Conservation (phyloP, 2,329 filamentous ascomycete species). For the Hymenoscyphus fructigenus region DNA sequence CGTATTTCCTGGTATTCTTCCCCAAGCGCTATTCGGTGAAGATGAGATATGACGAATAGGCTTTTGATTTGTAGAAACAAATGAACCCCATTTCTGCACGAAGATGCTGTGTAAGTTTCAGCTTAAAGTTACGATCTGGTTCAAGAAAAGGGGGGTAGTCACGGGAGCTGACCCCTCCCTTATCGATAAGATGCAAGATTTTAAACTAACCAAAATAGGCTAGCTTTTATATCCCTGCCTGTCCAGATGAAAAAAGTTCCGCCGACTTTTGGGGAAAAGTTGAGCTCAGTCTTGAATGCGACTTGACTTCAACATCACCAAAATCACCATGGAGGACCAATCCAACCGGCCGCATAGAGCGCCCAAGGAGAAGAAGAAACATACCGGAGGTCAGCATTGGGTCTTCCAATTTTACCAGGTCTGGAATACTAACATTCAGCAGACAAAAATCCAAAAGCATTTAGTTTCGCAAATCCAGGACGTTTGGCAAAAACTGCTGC, state of each 20-base stretch:
- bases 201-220: not conserved
- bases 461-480: constrained; percentile 39
- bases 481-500: constrained; percentile 42
- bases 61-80: too few species aligned
- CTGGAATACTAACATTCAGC: constrained; percentile 13
- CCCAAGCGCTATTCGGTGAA: not conserved
- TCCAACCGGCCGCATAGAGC: constrained; percentile 81
- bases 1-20: not conserved
- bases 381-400: constrained; percentile 54
- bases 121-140: not conserved
- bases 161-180: not conserved
- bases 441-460: constrained; percentile 40
- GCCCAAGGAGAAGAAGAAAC: constrained; percentile 85
- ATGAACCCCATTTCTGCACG: too few species aligned
- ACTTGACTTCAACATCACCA: not conserved
- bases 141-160: constrained; percentile 5
- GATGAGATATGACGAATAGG: not conserved
- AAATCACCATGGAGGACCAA: constrained; percentile 71
- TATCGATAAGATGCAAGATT: constrained; percentile 3
- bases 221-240: not conserved
- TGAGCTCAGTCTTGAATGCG: constrained; percentile 7
- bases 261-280: constrained; percentile 16
- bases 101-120: too few species aligned
- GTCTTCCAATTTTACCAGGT: not conserved
- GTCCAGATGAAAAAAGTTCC: constrained; percentile 15